Conservation (phyloP, 306 rosid genomes). For the Vigna unguiculata region DNA sequence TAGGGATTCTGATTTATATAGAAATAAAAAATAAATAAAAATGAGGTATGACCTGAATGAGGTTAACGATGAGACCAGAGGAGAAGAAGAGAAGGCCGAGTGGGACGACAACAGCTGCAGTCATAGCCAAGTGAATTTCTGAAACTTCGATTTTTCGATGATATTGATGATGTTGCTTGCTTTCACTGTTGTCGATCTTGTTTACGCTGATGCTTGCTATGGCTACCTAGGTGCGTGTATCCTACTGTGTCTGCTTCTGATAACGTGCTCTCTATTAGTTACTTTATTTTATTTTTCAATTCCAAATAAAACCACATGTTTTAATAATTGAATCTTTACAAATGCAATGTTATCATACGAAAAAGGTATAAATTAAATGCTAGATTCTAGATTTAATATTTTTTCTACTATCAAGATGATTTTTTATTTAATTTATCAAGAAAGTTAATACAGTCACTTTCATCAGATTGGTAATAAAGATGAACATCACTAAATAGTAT, state of each 20-base stretch:
- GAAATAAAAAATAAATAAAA: background rate
- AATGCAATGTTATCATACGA: too few relatives aligned
- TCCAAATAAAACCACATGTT: background rate
- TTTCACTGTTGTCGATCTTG: background rate
- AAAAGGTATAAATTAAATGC: too few relatives aligned
- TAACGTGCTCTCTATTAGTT: background rate
- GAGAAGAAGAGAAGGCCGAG: constrained; percentile 82
- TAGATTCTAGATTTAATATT: too few relatives aligned
- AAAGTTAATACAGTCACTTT: too few relatives aligned
- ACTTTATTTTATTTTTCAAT: too few relatives aligned
- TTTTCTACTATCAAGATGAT: too few relatives aligned
- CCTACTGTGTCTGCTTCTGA: background rate
- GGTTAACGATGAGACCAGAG: constrained; percentile 82
- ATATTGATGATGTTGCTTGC: background rate
- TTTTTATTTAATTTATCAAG: too few relatives aligned
- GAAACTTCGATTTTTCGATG: background rate
- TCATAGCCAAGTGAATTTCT: constrained; percentile 55
- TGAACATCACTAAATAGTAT: too few relatives aligned
- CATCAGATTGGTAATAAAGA: too few relatives aligned
- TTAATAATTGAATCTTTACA: too few relatives aligned
- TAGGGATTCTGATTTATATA: background rate
- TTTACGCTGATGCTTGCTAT: background rate
- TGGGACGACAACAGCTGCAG: constrained; percentile 77
- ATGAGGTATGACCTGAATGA: constrained; percentile 64
- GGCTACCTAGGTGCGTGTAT: background rate